Conservation (phyloP, 2,329 filamentous ascomycete genomes). For the Thielaviopsis ethacetica region DNA sequence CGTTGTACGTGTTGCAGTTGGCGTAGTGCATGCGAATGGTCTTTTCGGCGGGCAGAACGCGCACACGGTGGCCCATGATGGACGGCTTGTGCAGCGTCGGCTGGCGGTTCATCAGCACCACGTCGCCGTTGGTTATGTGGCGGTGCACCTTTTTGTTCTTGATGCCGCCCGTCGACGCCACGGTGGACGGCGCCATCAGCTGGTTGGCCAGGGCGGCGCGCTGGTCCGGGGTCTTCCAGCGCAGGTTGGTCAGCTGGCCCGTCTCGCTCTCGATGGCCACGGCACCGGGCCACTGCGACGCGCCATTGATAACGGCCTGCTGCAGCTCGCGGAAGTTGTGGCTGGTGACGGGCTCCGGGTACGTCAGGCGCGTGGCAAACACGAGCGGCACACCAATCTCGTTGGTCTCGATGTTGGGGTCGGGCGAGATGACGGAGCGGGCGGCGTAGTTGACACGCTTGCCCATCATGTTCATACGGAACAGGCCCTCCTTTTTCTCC, state of each 20-base stretch:
- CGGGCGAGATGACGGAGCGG: slow-evolving; percentile 91
- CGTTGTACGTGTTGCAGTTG: slow-evolving; percentile 98
- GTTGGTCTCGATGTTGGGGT: slow-evolving; percentile 97
- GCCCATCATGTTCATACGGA: slow-evolving; percentile 99
- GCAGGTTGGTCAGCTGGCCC: slow-evolving; percentile 75
- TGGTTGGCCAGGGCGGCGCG: slow-evolving; percentile 83
- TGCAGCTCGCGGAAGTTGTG: slow-evolving; percentile 95
- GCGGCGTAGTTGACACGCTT: slow-evolving; percentile 98
- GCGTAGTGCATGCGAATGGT: slow-evolving; percentile 99
- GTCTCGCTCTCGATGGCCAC: slow-evolving; percentile 91
- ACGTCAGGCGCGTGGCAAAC: slow-evolving; percentile 89
- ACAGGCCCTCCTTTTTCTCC: slow-evolving; percentile 97
- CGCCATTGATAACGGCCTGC: slow-evolving; percentile 87
- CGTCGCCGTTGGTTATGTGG: slow-evolving; percentile 89
- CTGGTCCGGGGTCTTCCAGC: slow-evolving; percentile 77
- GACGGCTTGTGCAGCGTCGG: slow-evolving; percentile 96
- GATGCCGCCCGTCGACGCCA: slow-evolving; percentile 54
- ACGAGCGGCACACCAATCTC: slow-evolving; percentile 98
- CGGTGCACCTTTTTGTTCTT: slow-evolving; percentile 93
- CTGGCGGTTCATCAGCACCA: slow-evolving; percentile 97
- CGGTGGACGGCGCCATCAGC: slow-evolving; percentile 68
- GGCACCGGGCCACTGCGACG: slow-evolving; percentile 86
- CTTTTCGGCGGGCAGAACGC: slow-evolving; percentile 84
- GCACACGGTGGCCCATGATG: slow-evolving; percentile 93
- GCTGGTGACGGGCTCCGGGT: slow-evolving; percentile 90